phyloP scores from a whole-genome alignment of 768 basidiomycete species.

The Tephrocybe sp. region DNA sequence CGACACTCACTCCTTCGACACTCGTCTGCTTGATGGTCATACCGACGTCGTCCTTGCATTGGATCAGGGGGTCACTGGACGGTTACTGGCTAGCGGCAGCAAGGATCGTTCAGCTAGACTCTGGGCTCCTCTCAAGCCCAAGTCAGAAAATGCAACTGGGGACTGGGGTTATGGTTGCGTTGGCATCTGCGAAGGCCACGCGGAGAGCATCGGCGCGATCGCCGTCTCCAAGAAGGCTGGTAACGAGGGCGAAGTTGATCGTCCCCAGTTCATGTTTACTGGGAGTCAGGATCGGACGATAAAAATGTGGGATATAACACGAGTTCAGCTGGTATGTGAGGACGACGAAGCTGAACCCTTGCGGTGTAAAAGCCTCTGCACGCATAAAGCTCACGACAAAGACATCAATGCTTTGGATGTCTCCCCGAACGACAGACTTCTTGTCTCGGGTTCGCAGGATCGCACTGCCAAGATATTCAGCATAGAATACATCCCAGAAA shows the following conservation, averaged over 20 bases:
- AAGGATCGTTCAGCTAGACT: slow-evolving; percentile 88
- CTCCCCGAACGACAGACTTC: slow-evolving; percentile 80
- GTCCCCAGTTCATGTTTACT: slow-evolving; percentile 78
- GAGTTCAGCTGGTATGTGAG: slow-evolving; percentile 34
- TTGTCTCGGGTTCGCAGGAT: slow-evolving; percentile 96
- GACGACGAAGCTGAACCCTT: slow-evolving; percentile 27
- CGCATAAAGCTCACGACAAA: slow-evolving; percentile 93
- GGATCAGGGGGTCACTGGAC: slow-evolving; percentile 62
- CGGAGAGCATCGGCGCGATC: slow-evolving; percentile 90
- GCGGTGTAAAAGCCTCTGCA: slow-evolving; percentile 75
- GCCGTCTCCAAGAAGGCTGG: slow-evolving; percentile 65
- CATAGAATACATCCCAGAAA: slow-evolving; percentile 53
- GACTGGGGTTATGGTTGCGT: slow-evolving; percentile 71
- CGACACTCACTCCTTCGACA: slow-evolving; percentile 70
- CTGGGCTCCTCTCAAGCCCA: slow-evolving; percentile 54
- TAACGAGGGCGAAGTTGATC: slow-evolving; percentile 22
- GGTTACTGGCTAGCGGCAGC: slow-evolving; percentile 84
- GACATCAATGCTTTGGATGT: slow-evolving; percentile 97
- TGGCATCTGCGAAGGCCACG: slow-evolving; percentile 88
- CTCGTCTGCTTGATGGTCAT: slow-evolving; percentile 85
- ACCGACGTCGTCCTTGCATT: slow-evolving; percentile 88
- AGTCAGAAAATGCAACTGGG: slow-evolving; percentile 9
- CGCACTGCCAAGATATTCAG: slow-evolving; percentile 89
- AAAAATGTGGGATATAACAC: slow-evolving; percentile 95
- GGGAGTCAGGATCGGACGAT: slow-evolving; percentile 97